A percentile compares a stretch with the other conserved stretches of the same genome.
Evolutionary conservation across 805 yeast genomes (phyloP).

Genomic region (Limtongia smithiae): DNA sequence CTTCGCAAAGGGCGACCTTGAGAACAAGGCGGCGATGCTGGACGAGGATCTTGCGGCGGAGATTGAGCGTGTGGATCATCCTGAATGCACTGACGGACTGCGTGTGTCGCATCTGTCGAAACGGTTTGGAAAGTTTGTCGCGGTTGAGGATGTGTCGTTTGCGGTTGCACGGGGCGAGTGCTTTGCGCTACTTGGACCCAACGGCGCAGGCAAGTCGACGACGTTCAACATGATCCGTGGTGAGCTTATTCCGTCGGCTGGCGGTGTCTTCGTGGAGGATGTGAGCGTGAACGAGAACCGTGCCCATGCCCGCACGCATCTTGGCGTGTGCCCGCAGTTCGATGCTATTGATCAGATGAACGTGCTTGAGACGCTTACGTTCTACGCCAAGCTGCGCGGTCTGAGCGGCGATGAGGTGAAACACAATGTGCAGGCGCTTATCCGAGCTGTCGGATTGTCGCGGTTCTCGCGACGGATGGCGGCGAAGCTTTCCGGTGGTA

Average conservation of each 20-base stretch:
- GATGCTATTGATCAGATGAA: conserved; percentile 41
- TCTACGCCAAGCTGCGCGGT: conserved; percentile 38
- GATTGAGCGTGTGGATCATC: conserved; percentile 31
- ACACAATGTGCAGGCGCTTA: conserved; percentile 35
- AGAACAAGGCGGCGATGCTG: conserved; percentile 21
- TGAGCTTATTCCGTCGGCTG: conserved; percentile 34
- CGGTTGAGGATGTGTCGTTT: conserved; percentile 39
- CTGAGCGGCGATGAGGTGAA: conserved; percentile 28
- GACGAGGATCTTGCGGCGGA: conserved; percentile 33
- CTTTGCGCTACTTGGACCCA: conserved; percentile 40
- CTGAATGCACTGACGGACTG: conserved; percentile 33
- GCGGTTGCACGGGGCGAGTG: conserved; percentile 37
- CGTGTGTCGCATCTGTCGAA: conserved; percentile 35
- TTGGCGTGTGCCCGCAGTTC: conserved; percentile 42
- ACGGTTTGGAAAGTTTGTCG: conserved; percentile 31
- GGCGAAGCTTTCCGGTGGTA: conserved; percentile 38
- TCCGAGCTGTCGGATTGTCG: conserved; percentile 38
- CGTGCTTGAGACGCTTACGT: conserved; percentile 35
- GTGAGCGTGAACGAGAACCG: conserved; percentile 32
- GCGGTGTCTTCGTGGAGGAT: conserved; percentile 36
- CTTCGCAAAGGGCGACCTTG: conserved; percentile 16
- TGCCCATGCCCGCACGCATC: conserved; percentile 35
- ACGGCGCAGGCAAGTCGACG: conserved; percentile 41
- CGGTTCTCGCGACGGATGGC: conserved; percentile 36
- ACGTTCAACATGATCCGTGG: conserved; percentile 41